A percentile compares a stretch with the other conserved stretches of the same genome.
phyloP scores from a whole-genome alignment of 2,329 filamentous ascomycete species.

The Botrytis pseudocinerea region DNA sequence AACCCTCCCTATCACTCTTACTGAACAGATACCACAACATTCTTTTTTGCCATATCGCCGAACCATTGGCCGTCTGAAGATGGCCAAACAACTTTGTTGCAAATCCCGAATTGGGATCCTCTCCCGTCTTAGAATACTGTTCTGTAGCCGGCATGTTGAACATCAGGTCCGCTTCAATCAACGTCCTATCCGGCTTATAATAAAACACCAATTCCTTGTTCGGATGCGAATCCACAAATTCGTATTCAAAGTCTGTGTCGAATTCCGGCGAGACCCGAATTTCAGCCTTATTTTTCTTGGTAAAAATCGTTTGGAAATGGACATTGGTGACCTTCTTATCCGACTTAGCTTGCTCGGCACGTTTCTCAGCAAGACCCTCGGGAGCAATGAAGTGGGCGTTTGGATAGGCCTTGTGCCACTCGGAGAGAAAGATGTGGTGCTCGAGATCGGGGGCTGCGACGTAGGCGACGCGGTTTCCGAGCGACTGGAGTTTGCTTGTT shows the following conservation, averaged over 20 bases:
- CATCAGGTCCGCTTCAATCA: conserved; percentile 87
- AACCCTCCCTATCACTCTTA: conserved; percentile 61
- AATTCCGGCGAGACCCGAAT: conserved; percentile 72
- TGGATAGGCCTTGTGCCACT: conserved; percentile 81
- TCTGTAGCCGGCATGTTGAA: conserved; percentile 90
- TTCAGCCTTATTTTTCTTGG: conserved; percentile 51
- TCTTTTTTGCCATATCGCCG: conserved; percentile 73
- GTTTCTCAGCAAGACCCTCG: conserved; percentile 81
- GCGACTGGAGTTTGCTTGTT: conserved; percentile 60
- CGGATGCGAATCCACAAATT: conserved; percentile 75
- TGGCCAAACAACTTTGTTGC: conserved; percentile 57
- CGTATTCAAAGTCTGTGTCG: conserved; percentile 80
- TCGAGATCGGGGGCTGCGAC: conserved; percentile 86
- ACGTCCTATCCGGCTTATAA: conserved; percentile 73
- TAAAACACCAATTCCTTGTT: conserved; percentile 89
- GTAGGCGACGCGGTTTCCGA: conserved; percentile 75
- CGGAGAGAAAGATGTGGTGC: conserved; percentile 89
- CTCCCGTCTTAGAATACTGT: conserved; percentile 68
- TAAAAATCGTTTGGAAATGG: conserved; percentile 68
- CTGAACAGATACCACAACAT: conserved; percentile 77
- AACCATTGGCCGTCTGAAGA: conserved; percentile 61
- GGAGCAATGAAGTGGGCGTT: conserved; percentile 78
- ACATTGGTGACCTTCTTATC: conserved; percentile 46
- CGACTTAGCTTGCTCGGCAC: conserved; percentile 58
- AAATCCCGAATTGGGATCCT: conserved; percentile 56